Evolutionary conservation across 164 flowering plant genomes (phyloP), one percentile per base, ranked within the genome.

Genomic region (Nelumbo lutea): DNA sequence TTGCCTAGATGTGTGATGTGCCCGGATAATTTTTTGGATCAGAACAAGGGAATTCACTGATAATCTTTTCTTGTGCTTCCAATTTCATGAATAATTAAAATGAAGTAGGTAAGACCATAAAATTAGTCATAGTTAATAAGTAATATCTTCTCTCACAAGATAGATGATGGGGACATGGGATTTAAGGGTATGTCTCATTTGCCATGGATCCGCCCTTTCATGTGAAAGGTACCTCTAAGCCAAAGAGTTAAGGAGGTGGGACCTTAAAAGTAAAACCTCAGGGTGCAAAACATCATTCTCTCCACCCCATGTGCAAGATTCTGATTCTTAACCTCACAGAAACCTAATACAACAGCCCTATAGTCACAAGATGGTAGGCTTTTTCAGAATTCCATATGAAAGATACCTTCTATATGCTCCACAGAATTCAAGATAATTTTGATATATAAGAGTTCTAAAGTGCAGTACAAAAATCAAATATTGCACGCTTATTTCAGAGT

Each of bases 281-380:
- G 58, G 74, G 72, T 38, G 57, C 48, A 62, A 42, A n/a, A 59
- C 59, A 73, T 68, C 71, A 68, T 73, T 68, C 68, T 48, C 9
- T 46, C 60, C 76, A 40, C 62, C 68, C 45, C 15, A 46, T 58
- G 38, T 66, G 14, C 47, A 63, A 62, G 68, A 73, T 68, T 68
- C 71, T 68, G 62, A 63, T 67, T 72, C 68, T 55, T 62, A 41
- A 59, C 61, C 59, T 59, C 59, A 61, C 65, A 55, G 64, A 60
- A 61, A 45, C 68, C 70, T 61, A 60, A 60, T 43, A 51, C 61
- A 61, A 61, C 61, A 66, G 59, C 52, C 74, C 75, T 72, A 64
- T 40, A 8, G 48, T 62, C 42, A 6, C 51, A 63, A 15, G 40
- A 58, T 62, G 10, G 43, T 70, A 61, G 71, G 61, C 60, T 66